Base-by-base conservation (phyloP, 768 basidiomycete species). In the Sarcodon aspratus region DNA sequence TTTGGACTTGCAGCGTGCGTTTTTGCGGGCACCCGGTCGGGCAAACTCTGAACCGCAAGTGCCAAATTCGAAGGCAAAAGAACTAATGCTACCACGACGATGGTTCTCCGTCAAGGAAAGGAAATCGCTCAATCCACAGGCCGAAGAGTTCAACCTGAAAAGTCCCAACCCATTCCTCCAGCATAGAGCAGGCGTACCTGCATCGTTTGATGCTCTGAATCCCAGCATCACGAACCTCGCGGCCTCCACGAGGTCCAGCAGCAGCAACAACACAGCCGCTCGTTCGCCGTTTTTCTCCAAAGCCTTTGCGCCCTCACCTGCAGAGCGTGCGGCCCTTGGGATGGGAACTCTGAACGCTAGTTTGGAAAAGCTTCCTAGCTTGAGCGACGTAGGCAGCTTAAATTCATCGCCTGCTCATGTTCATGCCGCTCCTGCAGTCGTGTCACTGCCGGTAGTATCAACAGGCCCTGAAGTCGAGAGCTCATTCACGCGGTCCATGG, bases 261-360 rank as follows among this genome's bases (percentile, higher is more conserved):
- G 13, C 40, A 15, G 15, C 40, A 13, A 15, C 9, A 27, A 42
- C 15, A 42, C 17, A 9, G 5, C 27, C 27, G 13, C 13, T 13
- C 5, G 6, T 27, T 42, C 40, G 7, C 52, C 55, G 43, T 52
- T 69, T 50, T 66, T 71, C 61, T 66, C 61, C 50, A 86, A 85
- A 58, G 89, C 88, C 13, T 93, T 93, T 63, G 88, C 86, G 34
- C 89, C 88, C 33, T 91, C 88, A 53, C 85, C 82, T 48, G 87
- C 82, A 53, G 89, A 93, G 71, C 85, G 89, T 38, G 84, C 89
- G 64, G 88, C 75, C 46, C 73, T 93, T 33, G 80, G 85, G 55
- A 81, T 83, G 44, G 77, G 81, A 12, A 82, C 82, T 50, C 73
- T 79, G 44, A 87, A 86, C 63, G 71, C 78, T 47, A 87, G 84